Evolutionary conservation across 176 grass and related monocot genomes (phyloP), one percentile per base, ranked within the genome.

Genomic region (Ensete ventricosum): DNA sequence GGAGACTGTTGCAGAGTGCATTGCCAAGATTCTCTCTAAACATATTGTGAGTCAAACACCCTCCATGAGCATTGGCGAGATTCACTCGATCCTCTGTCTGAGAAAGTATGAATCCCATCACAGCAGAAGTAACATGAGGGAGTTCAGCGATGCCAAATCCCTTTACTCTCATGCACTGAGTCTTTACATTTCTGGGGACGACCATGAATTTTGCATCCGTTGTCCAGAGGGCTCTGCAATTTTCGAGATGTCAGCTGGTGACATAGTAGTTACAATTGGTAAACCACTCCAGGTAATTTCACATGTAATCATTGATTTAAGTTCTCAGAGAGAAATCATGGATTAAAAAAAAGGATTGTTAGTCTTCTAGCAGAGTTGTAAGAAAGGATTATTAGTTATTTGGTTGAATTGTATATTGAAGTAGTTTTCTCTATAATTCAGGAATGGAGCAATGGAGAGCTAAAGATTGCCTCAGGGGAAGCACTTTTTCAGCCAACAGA

Each of bases 381-480:
- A 43, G 50, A 55, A 27, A 69, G 62, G 10, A 80, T 20, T 62
- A 66, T 80, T 76, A 81, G 29, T 71, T 82, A 5, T 6, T 43
- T 43, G 23, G 16, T 43, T 51, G 52, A 27, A 52, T 64, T 63
- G 5, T 20, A 1, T 55, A 78, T 51, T 27, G 14, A 62, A 16
- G 11, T 13, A 60, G 4, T 2, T 73, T 73, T 80, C 55, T 63
- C 22, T 62, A 0, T 53, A 25, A 53, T 73, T 7, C 78, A 80
- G 90, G 84, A 91, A 84, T 93, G 86, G 84, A 91, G 86, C 59
- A 84, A 57, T 49, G 82, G 88, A 73, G 78, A 93, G 76, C 89
- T 91, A 71, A 98, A 82, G 76, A 84, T 76, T 64, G 86, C 95
- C 76, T 71, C 57, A 75, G 90, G 79, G 2, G 90, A 89, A 76